These are phyloP conservation scores for Pythium aquatile DNA, from an alignment of 352 stramenopile genomes.

Conservation along the genomic window DNA sequence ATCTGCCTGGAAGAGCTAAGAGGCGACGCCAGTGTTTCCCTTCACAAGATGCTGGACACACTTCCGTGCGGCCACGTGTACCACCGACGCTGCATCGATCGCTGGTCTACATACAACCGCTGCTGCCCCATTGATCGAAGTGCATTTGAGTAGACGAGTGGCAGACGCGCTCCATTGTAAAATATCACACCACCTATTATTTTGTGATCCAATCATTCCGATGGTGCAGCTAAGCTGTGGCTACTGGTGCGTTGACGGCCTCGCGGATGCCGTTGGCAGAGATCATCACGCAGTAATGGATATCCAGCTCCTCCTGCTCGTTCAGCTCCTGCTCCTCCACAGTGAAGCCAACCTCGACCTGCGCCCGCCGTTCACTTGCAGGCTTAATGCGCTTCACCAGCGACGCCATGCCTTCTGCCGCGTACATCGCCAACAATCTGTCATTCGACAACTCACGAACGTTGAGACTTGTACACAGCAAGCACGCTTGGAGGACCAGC, in stretches of 20 bases:
- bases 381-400: slow-evolving; percentile 38
- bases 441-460: slow-evolving; percentile 65
- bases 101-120: slow-evolving; percentile 28
- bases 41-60: slow-evolving; percentile 17
- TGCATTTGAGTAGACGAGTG: slow-evolving; percentile 13
- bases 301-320: slow-evolving; percentile 21
- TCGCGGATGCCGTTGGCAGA: slow-evolving; percentile 59
- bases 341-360: slow-evolving; percentile 28
- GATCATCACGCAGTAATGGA: slow-evolving; percentile 49
- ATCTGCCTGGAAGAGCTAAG: slow-evolving; percentile 34
- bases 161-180: background rate
- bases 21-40: background rate
- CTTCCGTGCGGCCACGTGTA: slow-evolving; percentile 37
- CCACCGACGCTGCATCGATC: slow-evolving; percentile 30
- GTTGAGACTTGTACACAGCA: slow-evolving; percentile 71
- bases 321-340: slow-evolving; percentile 35
- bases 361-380: slow-evolving; percentile 30
- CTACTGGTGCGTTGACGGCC: slow-evolving; percentile 24
- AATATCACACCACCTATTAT: background rate
- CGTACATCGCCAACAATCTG: slow-evolving; percentile 49
- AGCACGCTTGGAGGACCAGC: slow-evolving; percentile 54
- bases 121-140: slow-evolving; percentile 38
- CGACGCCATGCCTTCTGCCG: slow-evolving; percentile 36
- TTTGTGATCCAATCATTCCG: background rate
- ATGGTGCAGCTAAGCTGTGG: background rate